Conservation (phyloP, 2,329 filamentous ascomycete species). For the Pseudocercospora fijiensis region DNA sequence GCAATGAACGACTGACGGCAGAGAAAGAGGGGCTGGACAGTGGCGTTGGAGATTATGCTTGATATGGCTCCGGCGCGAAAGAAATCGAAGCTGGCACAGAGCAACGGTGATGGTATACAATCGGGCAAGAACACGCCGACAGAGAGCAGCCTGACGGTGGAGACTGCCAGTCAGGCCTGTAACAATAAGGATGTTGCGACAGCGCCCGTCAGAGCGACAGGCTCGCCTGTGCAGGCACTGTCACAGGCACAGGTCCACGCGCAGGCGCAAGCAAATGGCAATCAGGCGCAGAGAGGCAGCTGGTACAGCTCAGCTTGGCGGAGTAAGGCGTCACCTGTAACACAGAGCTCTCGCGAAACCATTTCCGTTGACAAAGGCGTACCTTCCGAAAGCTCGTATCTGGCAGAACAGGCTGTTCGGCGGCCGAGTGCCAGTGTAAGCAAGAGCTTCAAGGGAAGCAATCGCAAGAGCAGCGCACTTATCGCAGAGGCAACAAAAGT, state of each 20-base stretch:
- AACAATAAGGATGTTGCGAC: not conserved
- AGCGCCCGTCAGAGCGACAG: not conserved
- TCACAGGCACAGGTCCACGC: not conserved
- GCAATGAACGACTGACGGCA: slow-evolving; percentile 1
- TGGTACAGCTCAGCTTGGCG: slow-evolving; percentile 47
- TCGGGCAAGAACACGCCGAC: slow-evolving; percentile 17
- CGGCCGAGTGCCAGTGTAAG: slow-evolving; percentile 38
- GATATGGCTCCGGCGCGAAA: slow-evolving; percentile 30
- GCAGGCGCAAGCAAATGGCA: slow-evolving; percentile 5
- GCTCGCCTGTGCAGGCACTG: slow-evolving; percentile 2
- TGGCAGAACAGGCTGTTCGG: slow-evolving; percentile 33
- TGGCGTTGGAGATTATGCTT: not conserved
- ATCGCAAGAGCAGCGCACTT: slow-evolving; percentile 48
- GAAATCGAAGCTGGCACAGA: slow-evolving; percentile 27
- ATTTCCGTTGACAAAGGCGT: slow-evolving; percentile 47
- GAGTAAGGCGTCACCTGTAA: slow-evolving; percentile 48
- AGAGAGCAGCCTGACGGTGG: not conserved
- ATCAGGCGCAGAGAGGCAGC: slow-evolving; percentile 29
- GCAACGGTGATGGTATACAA: slow-evolving; percentile 13
- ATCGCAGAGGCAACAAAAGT: slow-evolving; percentile 49
- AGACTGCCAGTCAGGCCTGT: not conserved
- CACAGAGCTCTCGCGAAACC: slow-evolving; percentile 49
- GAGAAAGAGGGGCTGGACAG: not conserved
- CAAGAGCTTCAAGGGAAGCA: slow-evolving; percentile 43
- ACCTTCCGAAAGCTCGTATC: slow-evolving; percentile 40